A percentile compares a stretch with the other conserved stretches of the same genome.
These are phyloP conservation scores for Malus fusca DNA, from an alignment of 306 rosid genomes.

Conservation along the genomic window DNA sequence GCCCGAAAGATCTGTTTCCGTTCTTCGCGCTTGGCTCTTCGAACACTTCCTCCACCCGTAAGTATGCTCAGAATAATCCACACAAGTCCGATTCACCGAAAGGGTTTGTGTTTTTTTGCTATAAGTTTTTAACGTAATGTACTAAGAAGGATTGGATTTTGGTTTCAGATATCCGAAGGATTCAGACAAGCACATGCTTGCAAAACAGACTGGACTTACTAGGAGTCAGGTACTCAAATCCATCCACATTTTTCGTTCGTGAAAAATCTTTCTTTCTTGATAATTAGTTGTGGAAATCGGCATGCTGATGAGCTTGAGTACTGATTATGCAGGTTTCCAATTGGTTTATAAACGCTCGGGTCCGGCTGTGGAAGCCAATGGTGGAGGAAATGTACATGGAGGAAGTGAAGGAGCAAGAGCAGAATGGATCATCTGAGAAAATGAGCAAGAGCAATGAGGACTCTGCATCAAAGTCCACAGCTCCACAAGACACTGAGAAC, in stretches of 20 bases:
- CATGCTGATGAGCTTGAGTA: neutral
- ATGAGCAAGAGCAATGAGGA: conserved; percentile 54
- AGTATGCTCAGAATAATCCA: conserved; percentile 12
- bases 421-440: conserved; percentile 51
- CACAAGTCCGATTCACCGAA: neutral
- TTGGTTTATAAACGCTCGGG: conserved; percentile 97
- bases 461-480: conserved; percentile 31
- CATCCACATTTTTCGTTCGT: neutral
- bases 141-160: conserved; percentile 1
- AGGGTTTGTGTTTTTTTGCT: neutral
- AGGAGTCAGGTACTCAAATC: conserved; percentile 74
- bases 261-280: neutral
- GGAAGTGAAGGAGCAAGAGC: conserved; percentile 73
- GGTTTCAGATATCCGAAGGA: conserved; percentile 83
- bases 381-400: conserved; percentile 95
- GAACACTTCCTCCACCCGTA: conserved; percentile 99
- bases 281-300: neutral
- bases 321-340: conserved; percentile 64
- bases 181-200: conserved; percentile 91
- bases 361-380: conserved; percentile 98
- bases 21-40: conserved; percentile 97
- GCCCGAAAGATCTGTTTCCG: conserved; percentile 94
- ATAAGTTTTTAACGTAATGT: neutral
- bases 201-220: conserved; percentile 93
- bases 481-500: conserved; percentile 29